phyloP scores from a whole-genome alignment of 2,329 filamentous ascomycete species.

The Hysterium pulicare region DNA sequence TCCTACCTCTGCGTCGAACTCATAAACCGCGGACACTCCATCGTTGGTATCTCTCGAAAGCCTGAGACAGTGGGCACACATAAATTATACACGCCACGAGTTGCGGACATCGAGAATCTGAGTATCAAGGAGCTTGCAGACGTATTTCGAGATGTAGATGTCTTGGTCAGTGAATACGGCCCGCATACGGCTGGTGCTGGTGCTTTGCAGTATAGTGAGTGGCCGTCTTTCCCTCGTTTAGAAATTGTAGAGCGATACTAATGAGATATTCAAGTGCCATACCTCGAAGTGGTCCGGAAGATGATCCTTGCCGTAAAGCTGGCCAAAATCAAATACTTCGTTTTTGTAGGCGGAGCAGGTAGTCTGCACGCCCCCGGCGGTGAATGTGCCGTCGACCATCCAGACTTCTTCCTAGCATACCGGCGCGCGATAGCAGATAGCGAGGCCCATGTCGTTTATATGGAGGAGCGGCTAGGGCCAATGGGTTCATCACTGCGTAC shows the following conservation, averaged over 20 bases:
- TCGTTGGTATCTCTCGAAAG: conserved; percentile 32
- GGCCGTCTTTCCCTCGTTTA: background rate
- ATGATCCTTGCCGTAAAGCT: conserved; percentile 30
- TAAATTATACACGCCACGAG: conserved; percentile 23
- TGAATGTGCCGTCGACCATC: conserved; percentile 26
- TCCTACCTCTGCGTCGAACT: conserved; percentile 33
- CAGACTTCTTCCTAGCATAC: conserved; percentile 34
- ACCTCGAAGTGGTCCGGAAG: conserved; percentile 32
- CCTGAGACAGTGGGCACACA: conserved; percentile 31
- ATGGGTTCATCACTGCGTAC: conserved; percentile 23
- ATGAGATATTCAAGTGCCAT: conserved; percentile 22
- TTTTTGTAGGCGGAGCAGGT: conserved; percentile 35
- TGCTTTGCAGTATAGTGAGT: conserved; percentile 30
- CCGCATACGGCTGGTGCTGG: conserved; percentile 28
- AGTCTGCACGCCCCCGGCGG: conserved; percentile 24
- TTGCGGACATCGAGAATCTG: conserved; percentile 23
- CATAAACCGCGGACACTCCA: conserved; percentile 30
- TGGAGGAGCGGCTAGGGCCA: conserved; percentile 32
- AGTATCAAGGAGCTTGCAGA: conserved; percentile 24
- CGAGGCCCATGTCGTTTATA: conserved; percentile 31
- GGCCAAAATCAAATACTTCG: conserved; percentile 26
- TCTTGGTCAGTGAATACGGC: conserved; percentile 32
- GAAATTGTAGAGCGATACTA: background rate
- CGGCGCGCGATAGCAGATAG: conserved; percentile 33
- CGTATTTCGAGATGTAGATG: conserved; percentile 26